phyloP scores from a whole-genome alignment of 441 rosid species.

The Cnidoscolus chayamansa region DNA sequence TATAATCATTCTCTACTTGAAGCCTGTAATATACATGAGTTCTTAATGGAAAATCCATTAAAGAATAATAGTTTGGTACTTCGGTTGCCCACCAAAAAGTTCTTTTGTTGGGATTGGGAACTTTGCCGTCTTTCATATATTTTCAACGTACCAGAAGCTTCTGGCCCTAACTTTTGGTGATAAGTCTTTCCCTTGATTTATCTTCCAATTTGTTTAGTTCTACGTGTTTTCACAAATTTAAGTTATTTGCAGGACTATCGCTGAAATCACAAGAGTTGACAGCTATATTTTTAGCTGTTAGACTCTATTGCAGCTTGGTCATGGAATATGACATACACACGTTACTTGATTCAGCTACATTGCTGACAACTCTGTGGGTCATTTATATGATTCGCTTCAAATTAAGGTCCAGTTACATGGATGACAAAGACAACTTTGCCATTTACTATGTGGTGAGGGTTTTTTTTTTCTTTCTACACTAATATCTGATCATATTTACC shows the following conservation, averaged over 20 bases:
- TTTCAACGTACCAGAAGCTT: background rate
- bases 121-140: background rate
- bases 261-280: constrained; percentile 90
- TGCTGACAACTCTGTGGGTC: constrained; percentile 90
- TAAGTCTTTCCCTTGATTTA: background rate
- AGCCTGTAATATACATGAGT: background rate
- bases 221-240: constrained; percentile 5
- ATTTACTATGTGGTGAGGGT: constrained; percentile 74
- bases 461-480: background rate
- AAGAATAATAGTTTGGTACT: background rate
- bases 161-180: background rate
- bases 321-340: constrained; percentile 98
- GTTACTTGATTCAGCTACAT: constrained; percentile 75
- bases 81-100: background rate
- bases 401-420: constrained; percentile 85
- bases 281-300: constrained; percentile 80
- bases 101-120: background rate
- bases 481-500: background rate
- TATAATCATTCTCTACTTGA: too few relatives aligned
- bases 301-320: constrained; percentile 88
- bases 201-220: background rate
- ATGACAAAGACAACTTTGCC: constrained; percentile 86
- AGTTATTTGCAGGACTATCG: constrained; percentile 68
- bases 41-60: background rate
- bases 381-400: constrained; percentile 88